A percentile compares a stretch with the other conserved stretches of the same genome.
phyloP scores from a whole-genome alignment of 345 rosid genomes.

The Pistacia vera region DNA sequence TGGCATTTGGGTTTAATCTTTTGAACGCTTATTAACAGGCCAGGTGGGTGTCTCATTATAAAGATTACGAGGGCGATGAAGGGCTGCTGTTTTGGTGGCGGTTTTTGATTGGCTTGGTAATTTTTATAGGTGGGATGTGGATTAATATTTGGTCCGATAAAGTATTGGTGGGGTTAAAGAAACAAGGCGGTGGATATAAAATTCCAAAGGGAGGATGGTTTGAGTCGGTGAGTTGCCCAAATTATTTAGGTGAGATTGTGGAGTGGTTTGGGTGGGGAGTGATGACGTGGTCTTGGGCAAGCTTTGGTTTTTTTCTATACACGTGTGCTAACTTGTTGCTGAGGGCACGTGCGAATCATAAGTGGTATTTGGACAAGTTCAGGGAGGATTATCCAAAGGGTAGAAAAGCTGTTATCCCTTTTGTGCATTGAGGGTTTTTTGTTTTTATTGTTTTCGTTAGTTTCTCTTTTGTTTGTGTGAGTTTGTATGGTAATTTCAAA shows the following conservation, averaged over 20 bases:
- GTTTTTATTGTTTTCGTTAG: background rate
- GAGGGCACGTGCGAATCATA: slow-evolving; percentile 66
- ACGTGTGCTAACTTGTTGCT: slow-evolving; percentile 83
- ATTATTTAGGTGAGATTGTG: slow-evolving; percentile 65
- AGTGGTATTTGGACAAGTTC: slow-evolving; percentile 44
- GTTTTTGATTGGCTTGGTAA: no score
- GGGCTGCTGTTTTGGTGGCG: no score
- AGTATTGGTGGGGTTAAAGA: no score
- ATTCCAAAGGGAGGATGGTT: no score
- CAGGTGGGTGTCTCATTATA: no score
- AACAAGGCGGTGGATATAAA: no score
- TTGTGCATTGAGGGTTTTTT: slow-evolving; percentile 36
- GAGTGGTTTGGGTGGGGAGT: slow-evolving; percentile 94
- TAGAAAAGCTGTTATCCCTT: slow-evolving; percentile 82
- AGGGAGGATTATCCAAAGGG: slow-evolving; percentile 56
- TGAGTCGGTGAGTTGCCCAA: no score
- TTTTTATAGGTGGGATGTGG: no score
- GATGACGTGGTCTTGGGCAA: slow-evolving; percentile 89
- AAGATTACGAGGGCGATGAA: no score
- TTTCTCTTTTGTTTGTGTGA: background rate
- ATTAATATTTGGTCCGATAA: no score
- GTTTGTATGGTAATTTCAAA: background rate
- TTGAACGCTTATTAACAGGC: no score
- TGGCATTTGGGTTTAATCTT: no score
- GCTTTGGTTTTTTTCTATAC: slow-evolving; percentile 70